Conservation (phyloP, 257 asterid species). For the Cordia subcordata region DNA sequence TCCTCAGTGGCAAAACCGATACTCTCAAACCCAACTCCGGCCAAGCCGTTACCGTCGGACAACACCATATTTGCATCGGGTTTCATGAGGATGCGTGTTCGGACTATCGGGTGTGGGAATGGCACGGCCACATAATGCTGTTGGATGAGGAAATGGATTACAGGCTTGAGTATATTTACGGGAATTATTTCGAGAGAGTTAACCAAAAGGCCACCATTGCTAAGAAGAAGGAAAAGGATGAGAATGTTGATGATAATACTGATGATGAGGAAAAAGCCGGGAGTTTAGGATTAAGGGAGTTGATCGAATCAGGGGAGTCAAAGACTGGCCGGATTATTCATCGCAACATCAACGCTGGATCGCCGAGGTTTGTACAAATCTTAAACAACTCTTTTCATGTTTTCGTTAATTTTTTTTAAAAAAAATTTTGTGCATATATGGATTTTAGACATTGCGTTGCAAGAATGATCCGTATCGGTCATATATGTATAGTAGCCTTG, state of each 20-base stretch:
- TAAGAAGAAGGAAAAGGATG: constrained; percentile 19
- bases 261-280: constrained; percentile 36
- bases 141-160: constrained; percentile 92
- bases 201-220: constrained; percentile 23
- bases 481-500: too few relatives aligned
- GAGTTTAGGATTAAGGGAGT: constrained; percentile 77
- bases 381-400: background rate
- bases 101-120: constrained; percentile 93
- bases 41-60: constrained; percentile 75
- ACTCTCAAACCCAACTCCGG: constrained; percentile 86
- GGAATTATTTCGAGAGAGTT: constrained; percentile 86
- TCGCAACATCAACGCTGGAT: constrained; percentile 62
- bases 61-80: constrained; percentile 90
- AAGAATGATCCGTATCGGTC: too few relatives aligned
- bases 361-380: constrained; percentile 40
- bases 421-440: too few relatives aligned
- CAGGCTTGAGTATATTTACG: constrained; percentile 84
- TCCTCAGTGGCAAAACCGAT: constrained; percentile 54
- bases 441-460: too few relatives aligned
- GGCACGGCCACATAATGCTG: constrained; percentile 96
- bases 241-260: constrained; percentile 6
- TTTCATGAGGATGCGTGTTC: constrained; percentile 74
- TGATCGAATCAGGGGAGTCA: constrained; percentile 57
- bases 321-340: constrained; percentile 53
- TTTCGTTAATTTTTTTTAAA: too few relatives aligned